Base-by-base conservation (phyloP, 768 basidiomycete species). In the Russula virescens region DNA sequence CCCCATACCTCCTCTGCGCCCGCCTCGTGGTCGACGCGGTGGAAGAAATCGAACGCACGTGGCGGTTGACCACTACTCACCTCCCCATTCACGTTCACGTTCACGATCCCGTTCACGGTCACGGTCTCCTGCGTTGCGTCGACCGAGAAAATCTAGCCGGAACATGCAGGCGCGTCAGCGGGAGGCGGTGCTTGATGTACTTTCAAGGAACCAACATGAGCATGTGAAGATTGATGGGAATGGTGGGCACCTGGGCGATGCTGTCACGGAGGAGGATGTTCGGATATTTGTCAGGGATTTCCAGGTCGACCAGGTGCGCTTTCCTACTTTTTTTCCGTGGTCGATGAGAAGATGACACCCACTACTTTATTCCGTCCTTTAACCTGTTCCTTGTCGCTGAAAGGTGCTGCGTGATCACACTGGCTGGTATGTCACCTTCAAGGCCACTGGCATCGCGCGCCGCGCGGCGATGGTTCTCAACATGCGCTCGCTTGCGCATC, bases 381-480 rank as follows among this genome's bases (percentile, higher is more conserved):
- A 52, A 31, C 8, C 3, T 8, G 31, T 31, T 31, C 46, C 38
- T 62, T 38, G 52, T 42, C 58, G 35, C 58, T 57, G 31, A 38
- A 60, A 91, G 89, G 79, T 94, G 28, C 76, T 93, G 2, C 81
- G 83, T 64, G 89, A 89, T 71, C 80, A 82, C 55, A 74, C 75
- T 2, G 88, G 86, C 11, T 88, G 91, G 79, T 95, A 94, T 70
- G 81, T 94, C 65, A 89, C 92, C 4, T 98, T 97, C 71, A 70
- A 76, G 21, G 81, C 83, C 5, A 70, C 77, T 2, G 82, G 82
- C 58, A 72, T 81, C 0, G 94, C 94, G 0, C 78, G 84, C 7
- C 79, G 87, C 3, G 89, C 91, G 0, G 79, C 80, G 10, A 81
- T 83, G 66, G 85, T 91, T 3, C 80, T 94, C 40, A 76, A 74